Conservation (phyloP, 1,284 basidiomycete species). For the Naganishia sp. region DNA sequence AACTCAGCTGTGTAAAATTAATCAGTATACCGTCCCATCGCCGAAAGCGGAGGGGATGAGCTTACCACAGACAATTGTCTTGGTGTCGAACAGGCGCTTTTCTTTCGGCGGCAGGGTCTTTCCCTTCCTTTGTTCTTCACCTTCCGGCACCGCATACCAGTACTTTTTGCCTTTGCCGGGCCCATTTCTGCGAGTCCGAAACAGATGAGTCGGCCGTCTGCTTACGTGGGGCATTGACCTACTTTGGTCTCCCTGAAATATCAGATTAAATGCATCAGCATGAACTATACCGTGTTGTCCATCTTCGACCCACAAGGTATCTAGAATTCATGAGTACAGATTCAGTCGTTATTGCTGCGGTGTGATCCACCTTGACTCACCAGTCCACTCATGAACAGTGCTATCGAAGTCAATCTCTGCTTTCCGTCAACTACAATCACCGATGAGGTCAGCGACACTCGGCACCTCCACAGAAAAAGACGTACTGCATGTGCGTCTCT, state of each 20-base stretch:
- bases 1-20: constrained; percentile 27
- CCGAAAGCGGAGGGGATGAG: constrained; percentile 14
- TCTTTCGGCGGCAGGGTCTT: constrained; percentile 38
- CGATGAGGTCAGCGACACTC: not conserved
- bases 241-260: constrained; percentile 35
- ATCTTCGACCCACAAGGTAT: constrained; percentile 26
- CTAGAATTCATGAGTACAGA: constrained; percentile 1
- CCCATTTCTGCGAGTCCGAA: constrained; percentile 17
- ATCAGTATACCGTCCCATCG: not conserved
- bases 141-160: constrained; percentile 38
- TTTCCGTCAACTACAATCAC: constrained; percentile 46
- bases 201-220: too few relatives aligned
- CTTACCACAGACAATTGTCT: constrained; percentile 42
- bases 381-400: constrained; percentile 45
- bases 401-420: constrained; percentile 49
- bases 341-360: not conserved
- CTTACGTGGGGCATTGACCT: too few relatives aligned
- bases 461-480: not conserved
- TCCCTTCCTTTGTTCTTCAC: not conserved
- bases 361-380: constrained; percentile 6
- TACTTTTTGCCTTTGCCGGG: constrained; percentile 37
- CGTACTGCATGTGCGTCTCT: constrained; percentile 42
- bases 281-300: constrained; percentile 2
- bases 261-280: constrained; percentile 40
- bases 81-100: constrained; percentile 44